Conservation (phyloP, 768 basidiomycete species). For the Trametes maxima region DNA sequence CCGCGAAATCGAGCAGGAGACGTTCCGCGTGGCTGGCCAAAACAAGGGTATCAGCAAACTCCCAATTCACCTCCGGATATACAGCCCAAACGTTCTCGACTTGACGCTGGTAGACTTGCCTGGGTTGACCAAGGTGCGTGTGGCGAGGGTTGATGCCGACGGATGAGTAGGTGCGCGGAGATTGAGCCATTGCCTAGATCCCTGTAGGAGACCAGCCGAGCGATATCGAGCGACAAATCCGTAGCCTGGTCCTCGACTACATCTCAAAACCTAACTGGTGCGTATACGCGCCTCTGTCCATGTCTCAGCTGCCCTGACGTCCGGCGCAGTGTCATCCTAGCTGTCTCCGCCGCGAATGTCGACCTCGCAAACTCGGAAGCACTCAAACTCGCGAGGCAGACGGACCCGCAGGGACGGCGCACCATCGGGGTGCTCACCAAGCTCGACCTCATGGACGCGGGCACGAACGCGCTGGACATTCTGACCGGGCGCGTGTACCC, state of each 20-base stretch:
- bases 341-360: conserved; percentile 97
- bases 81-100: conserved; percentile 93
- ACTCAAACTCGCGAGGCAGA: conserved; percentile 91
- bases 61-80: conserved; percentile 94
- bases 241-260: conserved; percentile 91
- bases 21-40: conserved; percentile 95
- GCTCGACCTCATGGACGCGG: conserved; percentile 98
- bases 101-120: conserved; percentile 96
- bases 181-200: conserved; percentile 52
- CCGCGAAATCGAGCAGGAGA: conserved; percentile 97
- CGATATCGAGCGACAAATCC: conserved; percentile 96
- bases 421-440: conserved; percentile 98
- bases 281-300: conserved; percentile 22
- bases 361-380: conserved; percentile 99
- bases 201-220: conserved; percentile 97
- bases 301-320: background rate
- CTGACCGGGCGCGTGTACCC: conserved; percentile 97
- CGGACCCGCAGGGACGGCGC: conserved; percentile 94
- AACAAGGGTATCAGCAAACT: conserved; percentile 98
- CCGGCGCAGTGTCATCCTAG: conserved; percentile 79
- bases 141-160: background rate
- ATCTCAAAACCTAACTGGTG: conserved; percentile 97
- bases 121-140: conserved; percentile 87
- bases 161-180: background rate
- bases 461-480: conserved; percentile 96